These are phyloP conservation scores for Saccharomycopsis malanga DNA, from an alignment of 805 yeast species.

Conservation along the genomic window DNA sequence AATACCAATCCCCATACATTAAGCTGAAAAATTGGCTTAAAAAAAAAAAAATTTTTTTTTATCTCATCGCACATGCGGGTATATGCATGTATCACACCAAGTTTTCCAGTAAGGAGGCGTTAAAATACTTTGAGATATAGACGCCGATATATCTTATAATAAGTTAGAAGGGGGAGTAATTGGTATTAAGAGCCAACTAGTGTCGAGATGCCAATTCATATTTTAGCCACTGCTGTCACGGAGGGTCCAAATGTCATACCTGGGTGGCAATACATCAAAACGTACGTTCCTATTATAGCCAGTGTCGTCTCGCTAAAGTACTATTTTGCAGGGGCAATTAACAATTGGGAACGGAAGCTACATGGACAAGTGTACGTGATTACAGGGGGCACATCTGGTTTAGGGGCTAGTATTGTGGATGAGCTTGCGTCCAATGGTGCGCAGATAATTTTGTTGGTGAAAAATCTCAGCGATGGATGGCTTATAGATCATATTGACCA, in stretches of 20 bases:
- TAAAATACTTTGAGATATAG: too few species aligned
- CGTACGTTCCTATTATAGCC: constrained; percentile 49
- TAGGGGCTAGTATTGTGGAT: constrained; percentile 69
- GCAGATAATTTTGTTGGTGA: constrained; percentile 66
- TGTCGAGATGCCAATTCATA: constrained; percentile 94
- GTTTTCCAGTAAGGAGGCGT: too few species aligned
- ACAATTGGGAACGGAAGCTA: constrained; percentile 88
- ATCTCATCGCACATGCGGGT: too few species aligned
- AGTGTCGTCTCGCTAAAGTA: constrained; percentile 48
- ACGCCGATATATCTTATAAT: too few species aligned
- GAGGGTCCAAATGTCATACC: constrained; percentile 78
- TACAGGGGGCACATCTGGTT: constrained; percentile 92
- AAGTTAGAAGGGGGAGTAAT: too few species aligned
- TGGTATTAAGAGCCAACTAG: too few species aligned
- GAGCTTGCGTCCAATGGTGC: constrained; percentile 82
- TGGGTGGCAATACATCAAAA: constrained; percentile 54
- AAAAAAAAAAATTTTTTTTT: too few species aligned
- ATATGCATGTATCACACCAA: too few species aligned
- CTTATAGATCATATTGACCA: constrained; percentile 72
- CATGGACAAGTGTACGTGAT: constrained; percentile 82
- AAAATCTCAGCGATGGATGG: constrained; percentile 66
- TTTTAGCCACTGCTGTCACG: constrained; percentile 55
- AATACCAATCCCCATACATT: too few species aligned
- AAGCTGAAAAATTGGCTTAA: too few species aligned
- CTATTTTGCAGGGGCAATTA: constrained; percentile 71